Evolutionary conservation across 306 rosid genomes (phyloP), one percentile per base, ranked within the genome.

Genomic region (Castanea sativa): DNA sequence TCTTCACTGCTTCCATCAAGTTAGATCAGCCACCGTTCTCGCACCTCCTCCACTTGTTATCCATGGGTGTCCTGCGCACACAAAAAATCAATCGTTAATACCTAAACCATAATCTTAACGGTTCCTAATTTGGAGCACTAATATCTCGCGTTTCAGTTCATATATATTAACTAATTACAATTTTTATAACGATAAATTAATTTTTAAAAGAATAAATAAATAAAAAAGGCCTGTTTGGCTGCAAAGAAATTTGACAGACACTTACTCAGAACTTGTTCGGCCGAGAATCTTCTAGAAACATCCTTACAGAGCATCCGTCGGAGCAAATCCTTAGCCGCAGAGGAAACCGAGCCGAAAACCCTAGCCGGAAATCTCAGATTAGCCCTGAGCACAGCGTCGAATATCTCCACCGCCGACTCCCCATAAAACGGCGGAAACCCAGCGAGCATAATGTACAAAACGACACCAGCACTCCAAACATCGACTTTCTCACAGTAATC

Each of bases 401-500:
- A 89, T 58, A 87, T 85, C 82, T 92, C 95, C 58, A 41, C 88
- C 12, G 88, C 85, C 0, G 92, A 77, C 1, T 90, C 94, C 1
- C 94, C 97, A 7, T 74, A 76, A 73, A 92, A 92, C 13, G 97
- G 97, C 13, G 86, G 87, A 71, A 79, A 76, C 2, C 94, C 97
- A 0, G 89, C 87, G 70, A 92, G 69, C 91, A 92, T 86, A 27
- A 83, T 74, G 79, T 90, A 92, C 82, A 92, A 78, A 73, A 92
- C 90, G n/a, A 92, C 97, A 11, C 97, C 94, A 43, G 87, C 85
- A 70, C 97, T 90, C 97, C 97, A 92, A 29, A 92, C 89, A 21
- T 92, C 97, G 2, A 92, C 89, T 53, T 90, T 92, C 85, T 90
- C 94, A 0, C 53, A 58, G 79, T 90, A 92, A 6, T 86, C 88